Base-by-base conservation (phyloP, 2,329 filamentous ascomycete species). In the Aspergillus sp. region DNA sequence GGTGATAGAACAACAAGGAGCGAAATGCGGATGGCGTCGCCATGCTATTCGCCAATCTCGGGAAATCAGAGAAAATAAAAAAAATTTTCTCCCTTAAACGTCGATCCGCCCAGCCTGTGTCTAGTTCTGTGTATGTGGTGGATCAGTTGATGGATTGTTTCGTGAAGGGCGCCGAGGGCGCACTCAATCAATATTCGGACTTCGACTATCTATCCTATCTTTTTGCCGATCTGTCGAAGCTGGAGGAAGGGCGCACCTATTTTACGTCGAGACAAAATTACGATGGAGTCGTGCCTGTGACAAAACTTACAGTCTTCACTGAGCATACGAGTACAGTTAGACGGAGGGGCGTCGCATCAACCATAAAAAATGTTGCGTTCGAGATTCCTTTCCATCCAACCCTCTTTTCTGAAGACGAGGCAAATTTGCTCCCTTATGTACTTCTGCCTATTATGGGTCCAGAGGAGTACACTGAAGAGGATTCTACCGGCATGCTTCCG, bases 131-230 rank as follows among this genome's bases (percentile, higher is more conserved):
- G 37, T 81, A 85, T 58, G 87, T 91, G 4, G 85, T 98, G 67
- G 92, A 97, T 73, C 95, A 98, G 75, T 80, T 99, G 30, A 86
- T 99, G 73, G 95, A 98, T 73, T 88, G 96, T 66, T 99, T 99
- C 71, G 95, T 98, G 71, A 96, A 95, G 78, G 93, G 93, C 19
- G 87, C 90, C 20, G 87, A 89, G 60, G 89, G 89, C 22, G 81
- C 82, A 9, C 92, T 95, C 75, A 98, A 98, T 80, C 88, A 89
- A 70, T 74, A 89, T 24, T 92, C 92, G 59, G 84, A 93, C 75
- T 98, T 87, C 73, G 92, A 99, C 77, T 97, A 98, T 75, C 84
- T 99, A 22, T 87, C 92, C 42, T 99, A 98, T 71, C 82, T 97
- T 55, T 96, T 99, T 72, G 93, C 95, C 41, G 93, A 99, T 73